Base-by-base conservation (phyloP, 2,329 filamentous ascomycete genomes). In the Talaromyces sp. region DNA sequence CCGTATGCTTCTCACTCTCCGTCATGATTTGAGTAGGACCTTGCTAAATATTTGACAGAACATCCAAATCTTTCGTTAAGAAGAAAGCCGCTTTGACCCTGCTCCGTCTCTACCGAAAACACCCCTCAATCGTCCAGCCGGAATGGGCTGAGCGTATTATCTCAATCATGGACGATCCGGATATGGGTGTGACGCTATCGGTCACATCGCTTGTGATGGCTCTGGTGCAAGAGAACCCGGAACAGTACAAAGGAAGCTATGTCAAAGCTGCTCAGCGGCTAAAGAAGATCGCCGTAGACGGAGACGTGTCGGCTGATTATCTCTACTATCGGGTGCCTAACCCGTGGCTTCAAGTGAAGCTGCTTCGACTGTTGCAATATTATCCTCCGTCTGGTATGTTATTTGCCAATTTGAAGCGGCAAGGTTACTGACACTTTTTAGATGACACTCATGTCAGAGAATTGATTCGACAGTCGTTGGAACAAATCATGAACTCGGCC, bases 251-350 rank as follows among this genome's bases (percentile, higher is more conserved):
- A 78, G 93, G 93, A 49, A 92, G 92, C 72, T 98, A 97, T 75
- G 89, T 93, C 68, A 99, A 98, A 80, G 94, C 94, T 37, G 94
- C 94, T 0, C 90, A 92, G 67, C 85, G 93, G 64, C 79, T 99
- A 72, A 97, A 97, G 81, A 89, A 91, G 69, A 91, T 98, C 70
- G 85, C 97, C 16, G 89, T 98, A 31, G 94, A 98, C 70, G 90
- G 90, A 68, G 94, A 99, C 71, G 95, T 92, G 73, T 87, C 92
- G 0, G 86, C 88, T 64, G 95, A 98, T 75, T 99, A 99, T 75
- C 86, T 97, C 31, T 99, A 99, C 82, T 99, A 99, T 84, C 97
- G 97, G 74, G 95, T 99, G n/a, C 95, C 95, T 1, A 99, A 95
- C 75, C 95, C 95, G 2, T 99, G 95, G 95, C 89, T 99, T 65